Evolutionary conservation across 192 early-diverging fungal genomes (phyloP).

Genomic region (Glomus cerebriforme): DNA sequence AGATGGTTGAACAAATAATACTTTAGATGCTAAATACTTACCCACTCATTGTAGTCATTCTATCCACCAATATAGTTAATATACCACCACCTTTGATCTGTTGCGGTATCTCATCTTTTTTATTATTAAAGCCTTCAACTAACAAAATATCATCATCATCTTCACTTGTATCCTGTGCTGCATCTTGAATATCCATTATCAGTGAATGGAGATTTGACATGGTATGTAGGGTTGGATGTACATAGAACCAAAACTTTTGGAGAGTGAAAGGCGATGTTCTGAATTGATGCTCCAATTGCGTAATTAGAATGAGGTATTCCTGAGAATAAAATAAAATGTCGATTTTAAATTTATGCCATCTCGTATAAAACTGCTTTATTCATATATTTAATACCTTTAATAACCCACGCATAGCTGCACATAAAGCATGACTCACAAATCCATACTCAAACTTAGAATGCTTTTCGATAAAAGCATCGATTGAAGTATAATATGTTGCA

Average conservation of each 20-base stretch:
- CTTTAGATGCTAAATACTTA: slow-evolving; percentile 44
- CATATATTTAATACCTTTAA: slow-evolving; percentile 55
- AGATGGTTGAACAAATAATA: slow-evolving; percentile 18
- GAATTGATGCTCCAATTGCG: slow-evolving; percentile 87
- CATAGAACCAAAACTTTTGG: slow-evolving; percentile 92
- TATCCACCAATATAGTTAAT: slow-evolving; percentile 72
- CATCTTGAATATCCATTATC: slow-evolving; percentile 43
- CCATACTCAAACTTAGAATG: slow-evolving; percentile 82
- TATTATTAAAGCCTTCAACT: slow-evolving; percentile 32
- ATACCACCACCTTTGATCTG: slow-evolving; percentile 76
- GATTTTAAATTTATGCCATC: background rate
- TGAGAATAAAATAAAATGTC: slow-evolving; percentile 34
- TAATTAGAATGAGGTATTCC: slow-evolving; percentile 83
- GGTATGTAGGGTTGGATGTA: slow-evolving; percentile 73
- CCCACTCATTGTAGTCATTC: slow-evolving; percentile 70
- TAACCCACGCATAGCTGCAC: slow-evolving; percentile 74
- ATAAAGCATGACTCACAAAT: slow-evolving; percentile 86
- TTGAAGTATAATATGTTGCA: slow-evolving; percentile 70
- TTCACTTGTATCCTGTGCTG: slow-evolving; percentile 34
- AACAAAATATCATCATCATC: slow-evolving; percentile 48
- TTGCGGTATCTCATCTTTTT: slow-evolving; percentile 50
- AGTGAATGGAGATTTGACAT: slow-evolving; percentile 51
- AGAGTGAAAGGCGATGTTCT: slow-evolving; percentile 76
- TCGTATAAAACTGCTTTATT: background rate
- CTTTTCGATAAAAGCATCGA: slow-evolving; percentile 76